Base-by-base conservation (phyloP, 108 stramenopile genomes). In the Conticribra weissflogii region DNA sequence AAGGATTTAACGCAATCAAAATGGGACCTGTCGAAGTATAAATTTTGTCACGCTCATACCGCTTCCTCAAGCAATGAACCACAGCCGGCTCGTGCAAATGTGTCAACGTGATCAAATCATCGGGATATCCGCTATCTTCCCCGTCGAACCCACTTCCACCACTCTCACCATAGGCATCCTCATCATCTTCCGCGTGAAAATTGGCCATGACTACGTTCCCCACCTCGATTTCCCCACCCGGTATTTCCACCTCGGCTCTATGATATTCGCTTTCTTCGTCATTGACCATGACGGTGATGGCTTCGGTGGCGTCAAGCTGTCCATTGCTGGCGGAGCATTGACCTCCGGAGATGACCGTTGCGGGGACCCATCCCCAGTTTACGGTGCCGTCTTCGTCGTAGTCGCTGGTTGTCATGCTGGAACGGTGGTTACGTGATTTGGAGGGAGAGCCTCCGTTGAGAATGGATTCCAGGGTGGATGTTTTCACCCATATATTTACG, bases 11-110 rank as follows among this genome's bases (percentile, higher is more conserved):
- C 3, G 97, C 95, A 51, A 99, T 74, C 29, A 98, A 83, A 33
- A 98, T 94, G 52, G 95, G 88, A 14, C 98, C 98, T 9, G 96
- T 95, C 53, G 86, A 79, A 7, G 96, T 97, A 78, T 98, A 98
- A 47, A 98, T 97, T 1, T 78, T 57, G 56, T 96, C 87, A 23
- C 78, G 53, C 45, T 79, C 66, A 74, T 91, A 96, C 41, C 95
- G 79, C 22, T 78, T 66, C 49, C 88, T 81, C 24, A 98, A 64
- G 59, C 89, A 95, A 71, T 96, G 90, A 21, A 97, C 86, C 27
- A 93, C 89, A 0, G 92, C 87, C 15, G 92, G 92, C 58, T 93
- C 92, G 60, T 93, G 92, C 54, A 93, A 68, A 59, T 93, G 89
- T 24, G 85, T 80, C 12, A 93, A 66, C 1, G 79, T 86, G 66